Conservation (phyloP, 2,329 filamentous ascomycete species). For the Rhinocladiella similis region DNA sequence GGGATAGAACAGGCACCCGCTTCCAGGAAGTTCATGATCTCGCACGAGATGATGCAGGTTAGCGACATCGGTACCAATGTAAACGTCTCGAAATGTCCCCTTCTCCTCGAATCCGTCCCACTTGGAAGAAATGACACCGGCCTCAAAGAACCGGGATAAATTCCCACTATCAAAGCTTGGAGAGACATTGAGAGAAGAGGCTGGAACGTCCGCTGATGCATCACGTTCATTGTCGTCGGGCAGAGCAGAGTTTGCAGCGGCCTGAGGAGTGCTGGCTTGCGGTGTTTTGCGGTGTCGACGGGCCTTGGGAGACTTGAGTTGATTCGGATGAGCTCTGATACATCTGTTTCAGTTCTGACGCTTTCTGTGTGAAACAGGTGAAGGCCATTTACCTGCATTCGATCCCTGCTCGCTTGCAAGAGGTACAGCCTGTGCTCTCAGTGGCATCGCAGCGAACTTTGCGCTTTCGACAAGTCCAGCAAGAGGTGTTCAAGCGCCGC, state of each 20-base stretch:
- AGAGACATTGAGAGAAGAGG: background rate
- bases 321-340: background rate
- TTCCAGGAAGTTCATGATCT: slow-evolving; percentile 2
- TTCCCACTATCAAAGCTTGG: background rate
- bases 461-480: background rate
- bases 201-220: background rate
- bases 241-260: background rate
- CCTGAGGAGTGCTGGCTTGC: background rate
- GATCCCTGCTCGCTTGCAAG: slow-evolving; percentile 2
- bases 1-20: slow-evolving; percentile 2
- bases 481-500: slow-evolving; percentile 2
- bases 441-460: slow-evolving; percentile 1
- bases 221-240: background rate
- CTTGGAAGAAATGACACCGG: background rate
- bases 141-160: slow-evolving; percentile 2
- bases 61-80: slow-evolving; percentile 1
- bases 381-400: slow-evolving; percentile 1
- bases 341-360: background rate
- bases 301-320: slow-evolving; percentile 1
- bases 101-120: slow-evolving; percentile 2
- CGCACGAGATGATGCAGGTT: slow-evolving; percentile 1
- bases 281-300: background rate
- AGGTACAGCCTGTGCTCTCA: background rate
- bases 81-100: slow-evolving; percentile 1
- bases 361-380: background rate